Conservation (phyloP, 495 filamentous ascomycete species). For the Penicillium subrubescens region DNA sequence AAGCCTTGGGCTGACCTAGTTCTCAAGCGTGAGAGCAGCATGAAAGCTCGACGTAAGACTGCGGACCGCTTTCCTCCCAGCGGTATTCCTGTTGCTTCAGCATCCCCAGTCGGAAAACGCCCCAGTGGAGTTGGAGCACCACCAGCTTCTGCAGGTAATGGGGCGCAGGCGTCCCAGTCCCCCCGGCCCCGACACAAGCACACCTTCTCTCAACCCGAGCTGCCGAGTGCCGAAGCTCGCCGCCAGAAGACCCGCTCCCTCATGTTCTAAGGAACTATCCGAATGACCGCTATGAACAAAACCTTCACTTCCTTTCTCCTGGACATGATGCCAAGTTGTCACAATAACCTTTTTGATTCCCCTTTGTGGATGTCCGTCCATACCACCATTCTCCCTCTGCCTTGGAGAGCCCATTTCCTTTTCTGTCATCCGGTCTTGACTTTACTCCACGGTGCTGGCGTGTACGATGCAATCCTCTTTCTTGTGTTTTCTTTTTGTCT, state of each 20-base stretch:
- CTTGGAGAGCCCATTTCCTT: slow-evolving; percentile 15
- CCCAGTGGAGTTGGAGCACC: slow-evolving; percentile 26
- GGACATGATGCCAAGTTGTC: slow-evolving; percentile 35
- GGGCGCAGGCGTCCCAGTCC: slow-evolving; percentile 31
- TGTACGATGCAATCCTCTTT: slow-evolving; percentile 31
- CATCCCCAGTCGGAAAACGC: slow-evolving; percentile 32
- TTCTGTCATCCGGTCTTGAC: slow-evolving; percentile 5
- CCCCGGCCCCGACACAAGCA: slow-evolving; percentile 43
- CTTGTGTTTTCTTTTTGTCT: slow-evolving; percentile 16
- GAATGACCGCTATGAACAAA: slow-evolving; percentile 14
- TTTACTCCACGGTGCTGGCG: slow-evolving; percentile 24
- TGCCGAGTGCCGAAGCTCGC: slow-evolving; percentile 40
- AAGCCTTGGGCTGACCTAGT: slow-evolving; percentile 84
- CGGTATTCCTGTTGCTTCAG: slow-evolving; percentile 13
- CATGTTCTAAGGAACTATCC: slow-evolving; percentile 35
- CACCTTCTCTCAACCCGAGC: slow-evolving; percentile 48
- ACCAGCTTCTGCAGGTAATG: slow-evolving; percentile 33
- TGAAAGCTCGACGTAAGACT: slow-evolving; percentile 39
- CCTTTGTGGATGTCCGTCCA: slow-evolving; percentile 9
- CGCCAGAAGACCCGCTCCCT: slow-evolving; percentile 50
- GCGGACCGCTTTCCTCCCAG: slow-evolving; percentile 31
- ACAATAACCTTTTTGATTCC: slow-evolving; percentile 31
- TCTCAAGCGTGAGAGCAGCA: slow-evolving; percentile 52
- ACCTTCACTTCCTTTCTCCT: slow-evolving; percentile 28
- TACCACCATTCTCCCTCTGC: slow-evolving; percentile 12